Evolutionary conservation across 2,329 filamentous ascomycete genomes (phyloP).

Genomic region (Exophiala xenobiotica): DNA sequence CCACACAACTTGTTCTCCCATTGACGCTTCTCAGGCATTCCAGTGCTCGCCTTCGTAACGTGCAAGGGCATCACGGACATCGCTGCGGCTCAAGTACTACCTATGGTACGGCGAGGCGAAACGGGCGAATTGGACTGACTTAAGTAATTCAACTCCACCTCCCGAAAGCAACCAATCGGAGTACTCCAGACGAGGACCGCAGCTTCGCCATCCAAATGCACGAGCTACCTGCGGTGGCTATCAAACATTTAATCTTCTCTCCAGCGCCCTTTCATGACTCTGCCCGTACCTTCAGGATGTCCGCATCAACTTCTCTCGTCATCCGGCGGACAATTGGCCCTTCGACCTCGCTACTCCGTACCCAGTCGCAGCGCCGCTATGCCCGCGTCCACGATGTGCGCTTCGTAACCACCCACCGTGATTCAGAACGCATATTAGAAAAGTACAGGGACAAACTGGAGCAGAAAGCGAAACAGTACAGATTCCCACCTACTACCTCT

Average conservation of each 20-base stretch:
- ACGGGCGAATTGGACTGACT: too few species aligned
- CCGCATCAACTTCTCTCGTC: slow-evolving; percentile 2
- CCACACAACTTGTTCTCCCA: too few species aligned
- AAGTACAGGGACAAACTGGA: slow-evolving; percentile 87
- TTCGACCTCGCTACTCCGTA: neutral
- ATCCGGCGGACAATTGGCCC: slow-evolving; percentile 9
- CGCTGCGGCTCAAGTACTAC: too few species aligned
- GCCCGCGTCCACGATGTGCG: slow-evolving; percentile 90
- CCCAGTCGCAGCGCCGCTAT: slow-evolving; percentile 76
- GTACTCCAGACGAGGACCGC: neutral
- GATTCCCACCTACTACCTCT: neutral
- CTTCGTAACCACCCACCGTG: slow-evolving; percentile 77
- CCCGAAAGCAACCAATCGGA: slow-evolving; percentile 12
- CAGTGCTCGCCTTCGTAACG: too few species aligned
- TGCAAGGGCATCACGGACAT: too few species aligned
- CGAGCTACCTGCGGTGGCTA: too few species aligned
- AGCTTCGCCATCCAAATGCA: too few species aligned
- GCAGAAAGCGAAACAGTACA: slow-evolving; percentile 69
- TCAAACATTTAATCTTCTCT: neutral
- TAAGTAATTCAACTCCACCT: too few species aligned
- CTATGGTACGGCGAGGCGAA: too few species aligned
- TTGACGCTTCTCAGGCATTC: too few species aligned
- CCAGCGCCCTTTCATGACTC: neutral
- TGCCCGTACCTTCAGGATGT: slow-evolving; percentile 7
- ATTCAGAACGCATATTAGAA: slow-evolving; percentile 67